Evolutionary conservation across 148 eudicot genomes (phyloP).

Genomic region (Rhododendron vialii): DNA sequence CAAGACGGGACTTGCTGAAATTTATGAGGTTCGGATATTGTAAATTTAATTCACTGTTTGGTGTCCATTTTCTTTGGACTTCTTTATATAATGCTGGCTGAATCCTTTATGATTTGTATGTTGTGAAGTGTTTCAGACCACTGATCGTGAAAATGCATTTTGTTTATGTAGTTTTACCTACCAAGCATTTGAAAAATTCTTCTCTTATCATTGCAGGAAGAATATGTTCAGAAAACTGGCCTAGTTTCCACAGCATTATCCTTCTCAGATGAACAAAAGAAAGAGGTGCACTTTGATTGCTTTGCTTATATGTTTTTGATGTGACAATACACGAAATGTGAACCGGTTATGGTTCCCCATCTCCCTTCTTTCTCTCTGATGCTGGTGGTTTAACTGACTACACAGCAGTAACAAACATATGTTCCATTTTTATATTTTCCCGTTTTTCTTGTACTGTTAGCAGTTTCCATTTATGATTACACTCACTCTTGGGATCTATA

Average conservation of each 20-base stretch:
- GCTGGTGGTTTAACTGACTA: not conserved
- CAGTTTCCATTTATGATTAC: not conserved
- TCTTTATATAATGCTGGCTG: not conserved
- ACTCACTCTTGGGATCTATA: not conserved
- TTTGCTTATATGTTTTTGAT: not conserved
- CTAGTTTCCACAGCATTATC: conserved; percentile 58
- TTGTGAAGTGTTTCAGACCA: not conserved
- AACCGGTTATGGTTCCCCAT: not conserved
- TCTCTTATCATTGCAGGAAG: conserved; percentile 58
- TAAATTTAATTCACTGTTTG: not conserved
- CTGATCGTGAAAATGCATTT: not conserved
- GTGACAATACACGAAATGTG: not conserved
- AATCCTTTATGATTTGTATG: not conserved
- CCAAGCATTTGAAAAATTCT: not conserved
- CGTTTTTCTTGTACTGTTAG: not conserved
- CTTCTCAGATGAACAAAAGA: conserved; percentile 70
- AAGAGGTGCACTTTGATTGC: conserved; percentile 51
- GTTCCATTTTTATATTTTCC: not conserved
- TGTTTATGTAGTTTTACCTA: not conserved
- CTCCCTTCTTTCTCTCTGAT: not conserved
- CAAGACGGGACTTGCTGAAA: conserved; percentile 90
- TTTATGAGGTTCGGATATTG: conserved; percentile 64
- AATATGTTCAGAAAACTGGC: conserved; percentile 87
- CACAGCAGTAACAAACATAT: not conserved
- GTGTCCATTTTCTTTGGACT: not conserved